Conservation (phyloP, 257 asterid species). For the Dorcoceras hygrometricum region DNA sequence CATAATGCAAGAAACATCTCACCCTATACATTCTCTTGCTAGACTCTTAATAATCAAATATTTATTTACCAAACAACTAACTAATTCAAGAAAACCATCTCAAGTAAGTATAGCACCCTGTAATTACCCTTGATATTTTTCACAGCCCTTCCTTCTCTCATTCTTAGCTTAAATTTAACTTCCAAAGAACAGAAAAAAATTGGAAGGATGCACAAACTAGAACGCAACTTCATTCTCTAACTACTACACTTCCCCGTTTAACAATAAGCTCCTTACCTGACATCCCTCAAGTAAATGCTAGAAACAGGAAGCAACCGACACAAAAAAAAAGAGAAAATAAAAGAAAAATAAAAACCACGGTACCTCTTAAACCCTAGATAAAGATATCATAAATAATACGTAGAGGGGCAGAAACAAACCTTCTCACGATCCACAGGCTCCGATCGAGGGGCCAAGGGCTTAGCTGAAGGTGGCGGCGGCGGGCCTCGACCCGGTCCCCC, state of each 20-base stretch:
- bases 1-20: too few species aligned
- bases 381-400: background rate
- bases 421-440: constrained; percentile 77
- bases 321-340: too few species aligned
- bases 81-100: too few species aligned
- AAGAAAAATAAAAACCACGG: background rate
- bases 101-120: background rate
- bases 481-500: constrained; percentile 61
- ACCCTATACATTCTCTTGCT: background rate
- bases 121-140: background rate
- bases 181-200: background rate
- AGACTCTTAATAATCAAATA: background rate
- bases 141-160: background rate
- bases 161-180: background rate
- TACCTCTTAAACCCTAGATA: constrained; percentile 16
- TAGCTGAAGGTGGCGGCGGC: constrained; percentile 42
- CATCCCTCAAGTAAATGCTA: background rate
- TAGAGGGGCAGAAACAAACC: constrained; percentile 32
- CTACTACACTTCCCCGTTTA: background rate
- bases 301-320: background rate
- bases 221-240: background rate
- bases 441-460: constrained; percentile 40
- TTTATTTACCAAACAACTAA: too few species aligned
- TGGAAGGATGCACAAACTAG: background rate
- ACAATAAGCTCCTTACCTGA: background rate